Evolutionary conservation across 140 eudicot species (phyloP).

Genomic region (Oenanthe javanica): DNA sequence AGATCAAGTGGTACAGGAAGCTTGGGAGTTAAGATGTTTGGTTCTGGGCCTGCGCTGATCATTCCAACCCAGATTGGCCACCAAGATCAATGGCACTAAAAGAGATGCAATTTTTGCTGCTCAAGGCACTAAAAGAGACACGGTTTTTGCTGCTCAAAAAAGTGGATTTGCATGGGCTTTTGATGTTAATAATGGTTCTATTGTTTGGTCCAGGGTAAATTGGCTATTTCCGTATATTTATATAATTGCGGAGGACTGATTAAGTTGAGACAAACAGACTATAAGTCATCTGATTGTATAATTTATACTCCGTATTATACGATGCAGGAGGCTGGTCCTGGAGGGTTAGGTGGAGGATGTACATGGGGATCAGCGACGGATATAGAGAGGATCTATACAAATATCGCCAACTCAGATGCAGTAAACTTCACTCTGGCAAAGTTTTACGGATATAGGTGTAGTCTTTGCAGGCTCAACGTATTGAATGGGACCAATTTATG

Average conservation of each 20-base stretch:
- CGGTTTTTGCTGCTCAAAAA: slow-evolving; percentile 46
- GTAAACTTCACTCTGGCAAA: slow-evolving; percentile 17
- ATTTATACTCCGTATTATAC: not conserved
- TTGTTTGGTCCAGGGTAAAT: slow-evolving; percentile 46
- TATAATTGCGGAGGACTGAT: not conserved
- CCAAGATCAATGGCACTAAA: not conserved
- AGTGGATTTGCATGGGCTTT: slow-evolving; percentile 76
- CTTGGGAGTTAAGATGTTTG: slow-evolving; percentile 43
- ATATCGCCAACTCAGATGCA: slow-evolving; percentile 33
- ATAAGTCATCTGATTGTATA: not conserved
- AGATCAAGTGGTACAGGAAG: slow-evolving; percentile 35
- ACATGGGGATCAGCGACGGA: slow-evolving; percentile 51
- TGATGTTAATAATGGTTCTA: slow-evolving; percentile 48
- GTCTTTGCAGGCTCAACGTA: too few relatives aligned
- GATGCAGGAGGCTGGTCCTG: slow-evolving; percentile 47
- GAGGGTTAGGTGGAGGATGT: slow-evolving; percentile 44
- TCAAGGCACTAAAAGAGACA: slow-evolving; percentile 41
- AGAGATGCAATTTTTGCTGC: slow-evolving; percentile 13
- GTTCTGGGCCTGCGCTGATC: slow-evolving; percentile 27
- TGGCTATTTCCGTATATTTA: not conserved
- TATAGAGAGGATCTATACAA: slow-evolving; percentile 31
- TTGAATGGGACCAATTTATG: too few relatives aligned
- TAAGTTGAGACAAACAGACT: not conserved
- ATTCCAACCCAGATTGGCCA: slow-evolving; percentile 34
- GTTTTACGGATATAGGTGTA: too few relatives aligned